These are phyloP conservation scores for Rubus parviflorus DNA, from an alignment of 306 rosid species.

Conservation along the genomic window DNA sequence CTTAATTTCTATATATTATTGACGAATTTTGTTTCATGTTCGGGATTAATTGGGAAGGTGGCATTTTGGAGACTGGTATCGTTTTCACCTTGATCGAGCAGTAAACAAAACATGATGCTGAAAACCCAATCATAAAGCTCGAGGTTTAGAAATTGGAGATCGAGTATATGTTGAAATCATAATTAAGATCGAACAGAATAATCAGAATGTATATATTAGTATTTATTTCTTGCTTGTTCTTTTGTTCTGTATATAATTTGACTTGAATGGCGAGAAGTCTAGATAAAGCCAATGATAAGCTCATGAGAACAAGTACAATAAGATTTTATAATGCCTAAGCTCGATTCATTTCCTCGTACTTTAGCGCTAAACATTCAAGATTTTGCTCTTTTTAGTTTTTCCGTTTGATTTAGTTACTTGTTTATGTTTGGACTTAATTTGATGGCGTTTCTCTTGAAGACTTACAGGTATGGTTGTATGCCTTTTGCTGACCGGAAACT, in stretches of 20 bases:
- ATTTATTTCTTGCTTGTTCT: neutral
- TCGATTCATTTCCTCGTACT: neutral
- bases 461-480: neutral
- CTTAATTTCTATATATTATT: neutral
- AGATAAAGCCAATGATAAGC: no score
- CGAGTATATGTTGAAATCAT: neutral
- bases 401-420: neutral
- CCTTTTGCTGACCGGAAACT: neutral
- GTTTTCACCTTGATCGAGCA: neutral
- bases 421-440: no score
- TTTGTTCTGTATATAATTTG: neutral
- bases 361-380: neutral
- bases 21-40: neutral
- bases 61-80: neutral
- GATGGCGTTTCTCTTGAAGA: no score
- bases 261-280: neutral
- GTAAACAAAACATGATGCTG: neutral
- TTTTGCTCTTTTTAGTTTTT: neutral
- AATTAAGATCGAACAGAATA: neutral
- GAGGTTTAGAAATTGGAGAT: neutral
- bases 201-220: neutral
- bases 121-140: neutral
- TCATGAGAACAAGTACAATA: no score
- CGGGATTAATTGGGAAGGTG: neutral
- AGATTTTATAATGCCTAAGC: no score